Percentiles rank a stretch among this genome's conserved stretches.
phyloP scores from a whole-genome alignment of 495 filamentous ascomycete species.

The Neurospora pannonica region DNA sequence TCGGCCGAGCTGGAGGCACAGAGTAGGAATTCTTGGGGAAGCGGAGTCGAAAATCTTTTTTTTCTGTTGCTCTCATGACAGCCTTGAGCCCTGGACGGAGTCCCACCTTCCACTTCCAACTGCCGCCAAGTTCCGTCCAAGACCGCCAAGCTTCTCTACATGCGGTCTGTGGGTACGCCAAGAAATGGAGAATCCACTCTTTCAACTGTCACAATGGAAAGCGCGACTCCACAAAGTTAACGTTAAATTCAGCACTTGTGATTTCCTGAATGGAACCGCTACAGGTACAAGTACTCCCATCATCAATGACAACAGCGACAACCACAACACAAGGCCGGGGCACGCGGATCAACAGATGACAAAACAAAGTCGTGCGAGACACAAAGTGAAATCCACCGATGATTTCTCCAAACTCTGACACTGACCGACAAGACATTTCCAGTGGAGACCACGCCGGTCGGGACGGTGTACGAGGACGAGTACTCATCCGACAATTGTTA shows the following conservation, averaged over 20 bases:
- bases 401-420: not conserved
- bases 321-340: not conserved
- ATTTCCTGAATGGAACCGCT: not conserved
- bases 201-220: not conserved
- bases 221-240: not conserved
- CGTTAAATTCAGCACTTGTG: not conserved
- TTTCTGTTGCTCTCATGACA: not conserved
- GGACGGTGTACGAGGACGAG: not conserved
- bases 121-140: not conserved
- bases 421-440: not conserved
- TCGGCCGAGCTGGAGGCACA: not conserved
- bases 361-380: not conserved
- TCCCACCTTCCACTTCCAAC: not conserved
- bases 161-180: not conserved
- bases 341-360: not conserved
- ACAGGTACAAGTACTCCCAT: not conserved
- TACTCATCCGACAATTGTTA: not conserved
- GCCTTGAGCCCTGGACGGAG: not conserved
- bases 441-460: not conserved
- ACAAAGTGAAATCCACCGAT: not conserved
- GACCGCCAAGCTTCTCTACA: not conserved
- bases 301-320: not conserved
- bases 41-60: not conserved
- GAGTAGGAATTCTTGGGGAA: not conserved
- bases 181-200: not conserved